Conservation (phyloP, 2,329 filamentous ascomycete genomes). For the Aspergillus transmontanensis region DNA sequence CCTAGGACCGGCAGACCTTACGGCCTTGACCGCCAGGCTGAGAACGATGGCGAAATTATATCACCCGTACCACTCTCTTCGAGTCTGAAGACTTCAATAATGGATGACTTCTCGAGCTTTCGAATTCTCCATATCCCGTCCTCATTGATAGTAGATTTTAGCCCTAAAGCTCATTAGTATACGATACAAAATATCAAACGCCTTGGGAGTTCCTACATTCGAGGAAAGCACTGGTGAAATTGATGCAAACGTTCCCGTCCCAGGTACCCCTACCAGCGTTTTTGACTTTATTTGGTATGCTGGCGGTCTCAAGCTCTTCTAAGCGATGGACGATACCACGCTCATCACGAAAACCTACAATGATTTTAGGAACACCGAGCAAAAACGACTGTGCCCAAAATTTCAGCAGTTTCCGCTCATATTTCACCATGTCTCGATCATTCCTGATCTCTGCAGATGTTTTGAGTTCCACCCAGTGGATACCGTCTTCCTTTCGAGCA, state of each 20-base stretch:
- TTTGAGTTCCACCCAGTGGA: conserved; percentile 95
- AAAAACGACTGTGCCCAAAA: conserved; percentile 98
- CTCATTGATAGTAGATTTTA: conserved; percentile 60
- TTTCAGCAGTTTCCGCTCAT: conserved; percentile 88
- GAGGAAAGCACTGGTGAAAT: conserved; percentile 78
- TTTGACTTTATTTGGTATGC: conserved; percentile 75
- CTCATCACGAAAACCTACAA: conserved; percentile 81
- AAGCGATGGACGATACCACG: conserved; percentile 71
- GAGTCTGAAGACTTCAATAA: conserved; percentile 73
- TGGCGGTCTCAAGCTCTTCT: conserved; percentile 77
- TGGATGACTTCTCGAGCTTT: conserved; percentile 61
- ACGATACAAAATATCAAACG: not conserved
- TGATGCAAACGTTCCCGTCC: conserved; percentile 94
- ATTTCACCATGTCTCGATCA: conserved; percentile 70
- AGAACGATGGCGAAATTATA: conserved; percentile 76
- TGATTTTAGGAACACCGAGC: conserved; percentile 86
- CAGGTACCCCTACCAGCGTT: conserved; percentile 68
- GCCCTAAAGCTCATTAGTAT: conserved; percentile 50
- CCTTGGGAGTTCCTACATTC: conserved; percentile 61
- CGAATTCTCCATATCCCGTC: conserved; percentile 83
- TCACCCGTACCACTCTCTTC: conserved; percentile 74
- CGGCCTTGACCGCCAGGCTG: conserved; percentile 62
- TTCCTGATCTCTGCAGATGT: conserved; percentile 74
- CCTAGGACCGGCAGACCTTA: conserved; percentile 1
- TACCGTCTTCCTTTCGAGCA: conserved; percentile 62